Evolutionary conservation across 768 basidiomycete species (phyloP), one percentile per base, ranked within the genome.

Genomic region (Ramaria rubella): DNA sequence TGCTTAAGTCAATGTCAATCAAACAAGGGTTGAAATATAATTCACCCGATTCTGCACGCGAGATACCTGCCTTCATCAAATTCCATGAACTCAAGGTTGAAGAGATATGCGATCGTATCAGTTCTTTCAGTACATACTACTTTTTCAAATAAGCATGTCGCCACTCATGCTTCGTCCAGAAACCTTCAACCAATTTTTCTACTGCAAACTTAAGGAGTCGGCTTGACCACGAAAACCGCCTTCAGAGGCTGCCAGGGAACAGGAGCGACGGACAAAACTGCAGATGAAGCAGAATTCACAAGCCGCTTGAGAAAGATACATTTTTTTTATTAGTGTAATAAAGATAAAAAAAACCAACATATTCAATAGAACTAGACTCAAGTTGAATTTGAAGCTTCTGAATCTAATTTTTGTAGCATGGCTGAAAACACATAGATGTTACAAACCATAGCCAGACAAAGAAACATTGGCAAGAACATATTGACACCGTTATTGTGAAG

Each of bases 1-100:
- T 98, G 6, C 80, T 98, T 62, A 93, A 89, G 70, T 91, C 89
- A 0, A 67, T 97, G 51, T 90, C 92, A 3, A 81, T 94, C 69
- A 97, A 97, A 73, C 94, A 97, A 70, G 95, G 95, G 0, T 61
- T 82, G 67, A 97, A 98, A 69, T 97, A 91, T 68, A 90, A 98
- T 64, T 80, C 84, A 5, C 87, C 90, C 0, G 84, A 86, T 53
- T 95, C 92, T 0, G 88, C 81, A 0, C 75, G 78, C 30, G 93
- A 94, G 58, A 99, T 99, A 38, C 83, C 82, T 2, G 67, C 79
- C 0, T 99, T 99, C 68, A 87, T 98, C 61, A 81, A 87, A 27
- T 97, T 97, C 74, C 90, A 97, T 68, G 79, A 82, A 8, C 78
- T 98, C 49, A 82, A 93, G 14, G 77, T 87, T 26, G 75, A 85